phyloP scores from a whole-genome alignment of 2,329 filamentous ascomycete species.

The Alternaria consortialis region DNA sequence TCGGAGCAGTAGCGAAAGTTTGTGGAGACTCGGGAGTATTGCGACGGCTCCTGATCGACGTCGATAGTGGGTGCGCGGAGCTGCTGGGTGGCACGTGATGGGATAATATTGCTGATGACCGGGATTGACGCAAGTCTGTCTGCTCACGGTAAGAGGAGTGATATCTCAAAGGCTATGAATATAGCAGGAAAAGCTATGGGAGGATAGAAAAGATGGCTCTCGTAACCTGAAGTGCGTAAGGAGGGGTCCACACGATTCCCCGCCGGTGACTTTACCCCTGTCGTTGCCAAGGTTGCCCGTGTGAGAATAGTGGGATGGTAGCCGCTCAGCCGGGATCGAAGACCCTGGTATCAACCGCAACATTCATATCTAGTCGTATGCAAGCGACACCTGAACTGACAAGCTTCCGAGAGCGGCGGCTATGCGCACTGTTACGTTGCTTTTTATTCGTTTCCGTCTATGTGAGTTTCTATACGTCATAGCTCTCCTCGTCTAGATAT shows the following conservation, averaged over 20 bases:
- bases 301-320: neutral
- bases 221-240: constrained; percentile 4
- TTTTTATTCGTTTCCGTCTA: neutral
- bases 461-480: constrained; percentile 1
- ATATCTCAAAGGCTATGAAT: neutral
- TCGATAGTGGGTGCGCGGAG: neutral
- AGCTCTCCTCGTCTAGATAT: neutral
- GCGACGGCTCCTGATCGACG: constrained; percentile 2
- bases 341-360: neutral
- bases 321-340: constrained; percentile 1
- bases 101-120: neutral
- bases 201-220: neutral
- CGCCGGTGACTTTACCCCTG: constrained; percentile 11
- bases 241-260: constrained; percentile 21
- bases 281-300: constrained; percentile 8
- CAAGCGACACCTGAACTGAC: neutral
- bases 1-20: neutral
- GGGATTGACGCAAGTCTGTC: neutral
- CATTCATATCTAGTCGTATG: neutral
- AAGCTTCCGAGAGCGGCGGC: neutral
- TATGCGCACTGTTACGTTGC: neutral
- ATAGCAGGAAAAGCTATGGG: neutral
- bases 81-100: constrained; percentile 1
- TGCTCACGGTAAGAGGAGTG: neutral
- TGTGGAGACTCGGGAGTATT: neutral